phyloP scores from a whole-genome alignment of 257 asterid species.

The Gentiana straminea region DNA sequence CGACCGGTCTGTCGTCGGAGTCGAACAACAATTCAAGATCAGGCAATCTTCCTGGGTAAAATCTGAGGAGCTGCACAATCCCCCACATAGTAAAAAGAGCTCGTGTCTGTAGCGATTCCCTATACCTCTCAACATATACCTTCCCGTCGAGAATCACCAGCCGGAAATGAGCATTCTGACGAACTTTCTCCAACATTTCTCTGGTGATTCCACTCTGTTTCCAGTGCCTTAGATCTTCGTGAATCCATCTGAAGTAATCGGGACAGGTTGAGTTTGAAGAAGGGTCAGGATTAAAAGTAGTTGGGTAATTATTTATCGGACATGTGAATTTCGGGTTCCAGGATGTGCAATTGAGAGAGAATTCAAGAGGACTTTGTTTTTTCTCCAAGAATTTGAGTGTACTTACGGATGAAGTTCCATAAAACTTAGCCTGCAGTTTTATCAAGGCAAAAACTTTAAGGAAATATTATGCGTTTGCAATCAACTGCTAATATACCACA shows the following conservation, averaged over 20 bases:
- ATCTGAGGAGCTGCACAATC: constrained; percentile 16
- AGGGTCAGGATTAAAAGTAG: constrained; percentile 1
- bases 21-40: constrained; percentile 28
- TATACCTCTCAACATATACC: constrained; percentile 10
- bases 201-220: constrained; percentile 17
- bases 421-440: constrained; percentile 14
- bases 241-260: constrained; percentile 21
- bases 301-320: constrained; percentile 19
- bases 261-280: constrained; percentile 18
- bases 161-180: constrained; percentile 15
- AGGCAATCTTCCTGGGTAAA: constrained; percentile 23
- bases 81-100: constrained; percentile 25
- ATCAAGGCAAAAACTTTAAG: too few relatives aligned
- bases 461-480: too few relatives aligned
- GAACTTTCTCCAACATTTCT: constrained; percentile 16
- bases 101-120: constrained; percentile 7
- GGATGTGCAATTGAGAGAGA: constrained; percentile 22
- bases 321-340: constrained; percentile 22
- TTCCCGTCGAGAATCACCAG: constrained; percentile 23
- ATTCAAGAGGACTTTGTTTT: background rate
- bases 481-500: too few relatives aligned
- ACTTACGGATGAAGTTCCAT: constrained; percentile 1
- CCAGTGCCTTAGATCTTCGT: constrained; percentile 27
- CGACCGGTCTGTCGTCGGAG: constrained; percentile 18
- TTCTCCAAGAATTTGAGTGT: background rate